Evolutionary conservation across 768 basidiomycete species (phyloP).

Genomic region (Tylopilus felleus): DNA sequence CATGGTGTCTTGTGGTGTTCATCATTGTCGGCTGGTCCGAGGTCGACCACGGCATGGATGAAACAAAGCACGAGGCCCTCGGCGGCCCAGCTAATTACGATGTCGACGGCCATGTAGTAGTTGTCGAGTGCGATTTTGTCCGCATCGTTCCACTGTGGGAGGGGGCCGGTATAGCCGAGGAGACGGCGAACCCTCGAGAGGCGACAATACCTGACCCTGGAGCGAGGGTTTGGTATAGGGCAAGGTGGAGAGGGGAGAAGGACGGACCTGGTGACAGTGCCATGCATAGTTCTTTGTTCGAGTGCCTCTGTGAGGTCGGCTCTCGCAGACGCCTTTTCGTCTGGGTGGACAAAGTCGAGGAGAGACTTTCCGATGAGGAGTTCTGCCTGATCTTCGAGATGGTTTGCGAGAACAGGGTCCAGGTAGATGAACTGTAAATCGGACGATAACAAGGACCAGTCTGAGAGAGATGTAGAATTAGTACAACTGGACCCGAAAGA

Average conservation of each 20-base stretch:
- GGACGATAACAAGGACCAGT: slow-evolving; percentile 79
- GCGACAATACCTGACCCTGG: slow-evolving; percentile 76
- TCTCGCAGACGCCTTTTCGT: slow-evolving; percentile 72
- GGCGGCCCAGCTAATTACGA: slow-evolving; percentile 87
- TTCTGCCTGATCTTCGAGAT: slow-evolving; percentile 71
- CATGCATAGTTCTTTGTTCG: slow-evolving; percentile 71
- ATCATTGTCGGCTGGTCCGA: slow-evolving; percentile 67
- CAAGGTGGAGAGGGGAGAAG: slow-evolving; percentile 2
- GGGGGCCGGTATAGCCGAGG: slow-evolving; percentile 64
- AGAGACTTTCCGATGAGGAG: slow-evolving; percentile 67
- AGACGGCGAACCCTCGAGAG: slow-evolving; percentile 67
- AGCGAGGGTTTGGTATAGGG: slow-evolving; percentile 24
- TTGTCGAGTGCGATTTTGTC: slow-evolving; percentile 68
- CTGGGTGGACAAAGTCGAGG: slow-evolving; percentile 79
- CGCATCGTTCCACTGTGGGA: slow-evolving; percentile 54
- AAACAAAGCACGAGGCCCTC: slow-evolving; percentile 87
- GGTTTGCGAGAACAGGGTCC: slow-evolving; percentile 72
- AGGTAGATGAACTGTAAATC: slow-evolving; percentile 78
- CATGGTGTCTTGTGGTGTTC: slow-evolving; percentile 69
- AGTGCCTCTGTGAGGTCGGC: slow-evolving; percentile 73
- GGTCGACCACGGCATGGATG: slow-evolving; percentile 79
- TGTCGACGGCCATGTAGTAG: slow-evolving; percentile 82
- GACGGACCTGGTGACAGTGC: slow-evolving; percentile 73
- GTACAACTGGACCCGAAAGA: slow-evolving; percentile 15
- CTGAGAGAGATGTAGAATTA: slow-evolving; percentile 38